Evolutionary conservation across 2,329 filamentous ascomycete species (phyloP).

Genomic region (Orbilia oligospora): DNA sequence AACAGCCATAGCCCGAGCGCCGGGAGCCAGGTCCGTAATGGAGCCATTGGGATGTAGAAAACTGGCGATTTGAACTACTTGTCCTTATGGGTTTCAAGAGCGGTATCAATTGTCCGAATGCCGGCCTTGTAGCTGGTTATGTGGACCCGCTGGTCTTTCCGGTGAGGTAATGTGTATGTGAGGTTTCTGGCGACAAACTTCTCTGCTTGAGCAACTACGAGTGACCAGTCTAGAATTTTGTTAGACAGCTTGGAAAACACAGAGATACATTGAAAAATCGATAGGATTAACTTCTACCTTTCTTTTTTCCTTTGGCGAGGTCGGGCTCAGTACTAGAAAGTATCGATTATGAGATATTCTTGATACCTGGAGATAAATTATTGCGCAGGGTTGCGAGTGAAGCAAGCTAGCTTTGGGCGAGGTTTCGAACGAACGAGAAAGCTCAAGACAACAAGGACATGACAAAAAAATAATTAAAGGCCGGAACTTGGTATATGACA

Average conservation of each 20-base stretch:
- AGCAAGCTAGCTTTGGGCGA: background rate
- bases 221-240: background rate
- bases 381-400: background rate
- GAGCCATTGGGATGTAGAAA: constrained; percentile 40
- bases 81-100: constrained; percentile 45
- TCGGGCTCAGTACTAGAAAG: background rate
- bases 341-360: background rate
- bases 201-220: background rate
- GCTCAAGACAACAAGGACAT: background rate
- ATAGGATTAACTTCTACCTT: background rate
- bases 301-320: background rate
- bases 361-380: background rate
- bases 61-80: constrained; percentile 29
- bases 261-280: background rate
- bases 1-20: constrained; percentile 56
- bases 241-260: background rate
- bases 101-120: constrained; percentile 47
- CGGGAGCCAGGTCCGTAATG: constrained; percentile 54
- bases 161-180: constrained; percentile 1
- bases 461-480: background rate
- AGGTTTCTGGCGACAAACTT: constrained; percentile 20
- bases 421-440: background rate
- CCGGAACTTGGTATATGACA: constrained; percentile 30
- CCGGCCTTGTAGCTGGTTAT: background rate
- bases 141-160: background rate